These are phyloP conservation scores for Epichloe glyceriae DNA, from an alignment of 2,329 filamentous ascomycete genomes.

Conservation along the genomic window DNA sequence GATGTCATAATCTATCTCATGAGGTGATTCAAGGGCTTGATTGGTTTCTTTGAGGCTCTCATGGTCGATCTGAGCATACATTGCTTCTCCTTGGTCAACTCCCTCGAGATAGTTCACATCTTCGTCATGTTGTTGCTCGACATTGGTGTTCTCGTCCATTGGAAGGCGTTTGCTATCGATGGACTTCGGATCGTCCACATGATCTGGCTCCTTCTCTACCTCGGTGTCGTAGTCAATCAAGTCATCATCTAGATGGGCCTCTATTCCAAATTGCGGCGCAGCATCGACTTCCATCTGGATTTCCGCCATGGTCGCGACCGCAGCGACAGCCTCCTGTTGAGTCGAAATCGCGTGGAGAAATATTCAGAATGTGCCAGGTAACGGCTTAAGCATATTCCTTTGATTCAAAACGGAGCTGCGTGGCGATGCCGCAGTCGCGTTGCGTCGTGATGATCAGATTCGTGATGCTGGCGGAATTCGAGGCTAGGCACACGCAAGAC, in stretches of 20 bases:
- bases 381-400: neutral
- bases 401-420: neutral
- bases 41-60: constrained; percentile 4
- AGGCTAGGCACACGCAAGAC: neutral
- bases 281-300: constrained; percentile 21
- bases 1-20: constrained; percentile 27
- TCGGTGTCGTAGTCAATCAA: constrained; percentile 26
- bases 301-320: constrained; percentile 13
- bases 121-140: constrained; percentile 6
- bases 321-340: neutral
- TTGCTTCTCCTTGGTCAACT: neutral
- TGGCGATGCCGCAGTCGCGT: neutral
- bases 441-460: neutral
- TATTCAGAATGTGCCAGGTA: neutral
- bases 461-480: neutral
- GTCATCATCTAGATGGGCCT: constrained; percentile 19
- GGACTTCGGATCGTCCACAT: neutral
- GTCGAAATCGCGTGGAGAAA: neutral
- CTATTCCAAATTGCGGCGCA: constrained; percentile 13
- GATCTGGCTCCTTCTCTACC: constrained; percentile 2
- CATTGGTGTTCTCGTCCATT: neutral
- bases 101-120: constrained; percentile 6
- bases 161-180: neutral
- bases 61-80: neutral
- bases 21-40: constrained; percentile 8